Base-by-base conservation (phyloP, 2,329 filamentous ascomycete genomes). In the Alternaria sp. region DNA sequence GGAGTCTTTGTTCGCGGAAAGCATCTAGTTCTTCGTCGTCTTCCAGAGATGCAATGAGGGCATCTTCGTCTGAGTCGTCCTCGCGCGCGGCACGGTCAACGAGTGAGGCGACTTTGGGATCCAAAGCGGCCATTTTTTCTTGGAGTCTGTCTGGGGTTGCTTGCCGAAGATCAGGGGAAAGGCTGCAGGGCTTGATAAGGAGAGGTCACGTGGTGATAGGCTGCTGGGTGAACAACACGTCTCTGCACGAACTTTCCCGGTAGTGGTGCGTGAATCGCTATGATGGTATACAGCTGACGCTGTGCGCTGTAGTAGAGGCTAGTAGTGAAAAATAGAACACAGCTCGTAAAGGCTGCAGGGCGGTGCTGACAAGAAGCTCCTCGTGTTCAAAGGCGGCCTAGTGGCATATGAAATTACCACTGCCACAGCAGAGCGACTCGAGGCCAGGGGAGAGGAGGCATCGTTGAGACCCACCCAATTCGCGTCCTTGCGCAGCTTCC, bases 41-140 rank as follows among this genome's bases (percentile, higher is more conserved):
- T 70, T 83, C 81, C n/a, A 88, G 81, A 54, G 83, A 80, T 34
- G 83, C 84, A 64, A 88, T 85, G 54, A 89, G 80, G 44, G 84
- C 84, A 68, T 88, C 86, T 71, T 86, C 83, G 61, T 86, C 84
- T 5, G 80, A 81, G 62, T 84, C 82, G 60, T 78, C 74, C 34
- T 74, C 72, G 57, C 79, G 69, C 49, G 67, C 65, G 29, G 71
- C 73, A 44, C 71, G 70, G 71, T 83, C 84, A 29, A 86, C 77
- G 23, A 85, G 69, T 28, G 75, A 75, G 42, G 84, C 83, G 33
- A 85, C 84, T 60, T 80, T 80, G 42, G 80, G 68, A 69, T 86
- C 84, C 53, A 86, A 65, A 42, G 74, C 71, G 17, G 81, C 62
- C 81, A 83, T 83, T 62, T 48, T 46, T 62, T 41, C 23, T 60